Conservation (phyloP, 1,284 basidiomycete species). For the Ceratobasidium sp. region DNA sequence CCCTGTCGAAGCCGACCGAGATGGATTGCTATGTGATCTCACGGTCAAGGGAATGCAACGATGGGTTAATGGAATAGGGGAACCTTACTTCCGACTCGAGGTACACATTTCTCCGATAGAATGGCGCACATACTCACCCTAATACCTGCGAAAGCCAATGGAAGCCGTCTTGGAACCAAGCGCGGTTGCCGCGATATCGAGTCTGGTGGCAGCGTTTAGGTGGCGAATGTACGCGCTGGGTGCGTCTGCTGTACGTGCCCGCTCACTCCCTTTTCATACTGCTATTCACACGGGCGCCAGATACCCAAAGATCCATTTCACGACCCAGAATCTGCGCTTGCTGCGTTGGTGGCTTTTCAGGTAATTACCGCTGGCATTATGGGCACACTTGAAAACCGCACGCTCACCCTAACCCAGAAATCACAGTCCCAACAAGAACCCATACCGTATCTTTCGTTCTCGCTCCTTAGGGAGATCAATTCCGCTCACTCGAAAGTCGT, state of each 20-base stretch:
- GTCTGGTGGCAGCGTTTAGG: constrained; percentile 69
- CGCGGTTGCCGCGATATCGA: constrained; percentile 73
- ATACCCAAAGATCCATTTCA: constrained; percentile 81
- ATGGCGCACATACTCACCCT: constrained; percentile 7
- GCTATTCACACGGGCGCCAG: constrained; percentile 49
- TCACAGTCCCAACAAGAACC: constrained; percentile 22
- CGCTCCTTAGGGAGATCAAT: constrained; percentile 62
- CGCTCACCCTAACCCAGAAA: constrained; percentile 30
- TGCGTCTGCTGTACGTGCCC: constrained; percentile 30
- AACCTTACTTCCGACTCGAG: constrained; percentile 69
- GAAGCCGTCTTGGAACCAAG: constrained; percentile 77
- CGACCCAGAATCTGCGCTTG: constrained; percentile 66
- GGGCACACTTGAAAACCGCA: not conserved
- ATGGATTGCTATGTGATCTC: constrained; percentile 78
- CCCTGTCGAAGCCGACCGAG: constrained; percentile 55
- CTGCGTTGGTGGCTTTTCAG: constrained; percentile 56
- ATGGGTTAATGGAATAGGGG: constrained; percentile 74
- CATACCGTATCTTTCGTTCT: constrained; percentile 25
- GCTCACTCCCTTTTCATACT: not conserved
- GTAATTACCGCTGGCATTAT: constrained; percentile 11
- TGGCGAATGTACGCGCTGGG: constrained; percentile 72
- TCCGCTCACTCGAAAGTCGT: constrained; percentile 64
- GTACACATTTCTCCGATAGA: constrained; percentile 55
- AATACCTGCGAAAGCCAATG: constrained; percentile 61
- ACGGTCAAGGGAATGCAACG: constrained; percentile 73